A percentile compares a stretch with the other conserved stretches of the same genome.
These are phyloP conservation scores for Immersiporthe knoxdaviesiana DNA, from an alignment of 2,329 filamentous ascomycete genomes.

Conservation along the genomic window DNA sequence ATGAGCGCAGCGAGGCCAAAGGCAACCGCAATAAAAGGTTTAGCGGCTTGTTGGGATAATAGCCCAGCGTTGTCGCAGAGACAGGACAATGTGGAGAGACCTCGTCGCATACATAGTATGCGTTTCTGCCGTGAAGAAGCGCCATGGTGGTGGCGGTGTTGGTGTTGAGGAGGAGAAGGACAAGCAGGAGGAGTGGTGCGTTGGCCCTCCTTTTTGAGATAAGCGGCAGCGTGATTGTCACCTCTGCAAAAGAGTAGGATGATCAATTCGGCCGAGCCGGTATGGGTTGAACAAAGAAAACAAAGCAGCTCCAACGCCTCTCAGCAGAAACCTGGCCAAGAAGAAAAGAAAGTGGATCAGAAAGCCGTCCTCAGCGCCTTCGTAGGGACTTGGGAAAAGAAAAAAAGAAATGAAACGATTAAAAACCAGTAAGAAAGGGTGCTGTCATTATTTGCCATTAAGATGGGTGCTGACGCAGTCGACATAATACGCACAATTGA, in stretches of 20 bases:
- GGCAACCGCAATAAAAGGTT: constrained; percentile 56
- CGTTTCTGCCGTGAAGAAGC: constrained; percentile 25
- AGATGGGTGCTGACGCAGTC: not conserved
- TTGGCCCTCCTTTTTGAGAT: not conserved
- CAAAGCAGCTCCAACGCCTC: not conserved
- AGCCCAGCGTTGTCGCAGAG: constrained; percentile 55
- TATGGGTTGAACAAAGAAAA: not conserved
- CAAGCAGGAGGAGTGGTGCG: not conserved
- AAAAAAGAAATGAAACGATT: not conserved
- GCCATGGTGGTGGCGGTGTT: not conserved
- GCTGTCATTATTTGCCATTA: not conserved
- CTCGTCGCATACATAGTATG: constrained; percentile 41
- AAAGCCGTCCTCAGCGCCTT: not conserved
- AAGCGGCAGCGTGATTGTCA: not conserved
- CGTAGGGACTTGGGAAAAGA: not conserved
- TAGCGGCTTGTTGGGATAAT: constrained; percentile 59
- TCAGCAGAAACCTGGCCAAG: not conserved
- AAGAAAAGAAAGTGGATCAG: not conserved
- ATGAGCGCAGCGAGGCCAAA: constrained; percentile 51
- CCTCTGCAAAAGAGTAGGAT: not conserved
- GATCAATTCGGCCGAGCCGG: not conserved
- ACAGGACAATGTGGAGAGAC: constrained; percentile 54
- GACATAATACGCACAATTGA: not conserved
- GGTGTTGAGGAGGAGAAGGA: no score
- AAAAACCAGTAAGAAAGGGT: not conserved